Evolutionary conservation across 1,284 basidiomycete genomes (phyloP).

Genomic region (Puccinia coronata): DNA sequence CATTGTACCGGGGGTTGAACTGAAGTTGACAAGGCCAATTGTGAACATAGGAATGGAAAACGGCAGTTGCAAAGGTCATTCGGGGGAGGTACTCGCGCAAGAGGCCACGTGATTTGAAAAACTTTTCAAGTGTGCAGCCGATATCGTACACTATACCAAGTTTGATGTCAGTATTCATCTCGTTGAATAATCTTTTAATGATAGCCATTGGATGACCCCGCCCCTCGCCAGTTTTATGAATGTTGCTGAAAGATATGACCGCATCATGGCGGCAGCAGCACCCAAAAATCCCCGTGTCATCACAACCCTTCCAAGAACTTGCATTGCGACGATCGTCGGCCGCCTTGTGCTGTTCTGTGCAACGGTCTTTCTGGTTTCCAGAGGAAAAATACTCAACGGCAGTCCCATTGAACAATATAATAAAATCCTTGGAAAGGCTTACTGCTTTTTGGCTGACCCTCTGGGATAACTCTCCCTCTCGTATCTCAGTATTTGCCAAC

Average conservation of each 20-base stretch:
- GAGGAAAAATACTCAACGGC: no score
- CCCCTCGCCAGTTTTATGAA: conserved; percentile 2
- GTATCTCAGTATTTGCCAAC: not conserved
- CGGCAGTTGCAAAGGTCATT: conserved; percentile 6
- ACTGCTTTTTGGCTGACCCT: not conserved
- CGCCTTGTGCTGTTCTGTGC: no score
- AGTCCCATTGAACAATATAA: no score
- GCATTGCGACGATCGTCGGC: no score
- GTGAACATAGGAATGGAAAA: no score
- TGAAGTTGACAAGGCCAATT: no score
- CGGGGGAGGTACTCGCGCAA: not conserved
- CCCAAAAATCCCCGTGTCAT: no score
- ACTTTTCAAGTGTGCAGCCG: no score
- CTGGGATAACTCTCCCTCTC: not conserved
- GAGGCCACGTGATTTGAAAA: not conserved
- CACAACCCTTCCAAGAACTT: conserved; percentile 17
- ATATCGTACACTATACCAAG: not conserved
- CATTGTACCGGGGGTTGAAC: no score
- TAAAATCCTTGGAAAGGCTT: no score
- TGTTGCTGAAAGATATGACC: not conserved
- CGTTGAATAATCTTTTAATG: not conserved
- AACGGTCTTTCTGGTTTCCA: conserved; percentile 8
- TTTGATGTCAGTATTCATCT: not conserved
- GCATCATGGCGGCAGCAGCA: not conserved
- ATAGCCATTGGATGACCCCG: not conserved